Percentiles rank a stretch among this genome's conserved stretches.
Evolutionary conservation across 2,329 filamentous ascomycete genomes (phyloP).

Genomic region (Cadophora gregata): DNA sequence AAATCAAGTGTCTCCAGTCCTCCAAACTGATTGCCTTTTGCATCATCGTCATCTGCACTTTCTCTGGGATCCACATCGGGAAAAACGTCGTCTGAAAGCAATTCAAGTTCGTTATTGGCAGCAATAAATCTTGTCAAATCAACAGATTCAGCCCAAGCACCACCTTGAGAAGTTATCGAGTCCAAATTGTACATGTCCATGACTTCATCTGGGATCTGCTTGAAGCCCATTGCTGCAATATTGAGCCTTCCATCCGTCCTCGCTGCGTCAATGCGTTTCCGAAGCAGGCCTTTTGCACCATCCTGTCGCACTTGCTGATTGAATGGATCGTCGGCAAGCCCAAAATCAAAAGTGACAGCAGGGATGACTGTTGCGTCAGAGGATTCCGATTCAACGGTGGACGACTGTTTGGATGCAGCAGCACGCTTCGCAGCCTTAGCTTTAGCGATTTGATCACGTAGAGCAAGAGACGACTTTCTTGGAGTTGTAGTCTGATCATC

Average conservation of each 20-base stretch:
- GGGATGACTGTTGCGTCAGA: constrained; percentile 52
- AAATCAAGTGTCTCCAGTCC: constrained; percentile 80
- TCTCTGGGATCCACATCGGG: constrained; percentile 69
- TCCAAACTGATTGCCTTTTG: constrained; percentile 77
- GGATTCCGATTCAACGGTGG: constrained; percentile 34
- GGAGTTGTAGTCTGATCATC: constrained; percentile 50
- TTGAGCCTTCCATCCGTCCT: constrained; percentile 83
- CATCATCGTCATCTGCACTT: constrained; percentile 66
- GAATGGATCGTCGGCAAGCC: constrained; percentile 70
- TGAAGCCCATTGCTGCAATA: constrained; percentile 82
- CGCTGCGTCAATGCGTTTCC: constrained; percentile 74
- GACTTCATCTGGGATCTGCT: constrained; percentile 80
- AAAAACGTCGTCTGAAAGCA: constrained; percentile 76
- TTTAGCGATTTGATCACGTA: constrained; percentile 91
- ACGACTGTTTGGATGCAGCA: constrained; percentile 47
- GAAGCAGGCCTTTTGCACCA: constrained; percentile 69
- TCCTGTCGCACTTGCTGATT: constrained; percentile 65
- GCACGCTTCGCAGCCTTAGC: constrained; percentile 82
- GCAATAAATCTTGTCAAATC: constrained; percentile 85
- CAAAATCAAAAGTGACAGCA: constrained; percentile 63
- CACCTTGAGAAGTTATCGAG: constrained; percentile 63
- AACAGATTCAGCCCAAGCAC: constrained; percentile 89
- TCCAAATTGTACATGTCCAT: constrained; percentile 90
- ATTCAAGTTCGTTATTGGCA: constrained; percentile 86
- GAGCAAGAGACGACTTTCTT: constrained; percentile 75